Conservation (phyloP, 805 yeast species). For the Grigorovia transvaalensis region DNA sequence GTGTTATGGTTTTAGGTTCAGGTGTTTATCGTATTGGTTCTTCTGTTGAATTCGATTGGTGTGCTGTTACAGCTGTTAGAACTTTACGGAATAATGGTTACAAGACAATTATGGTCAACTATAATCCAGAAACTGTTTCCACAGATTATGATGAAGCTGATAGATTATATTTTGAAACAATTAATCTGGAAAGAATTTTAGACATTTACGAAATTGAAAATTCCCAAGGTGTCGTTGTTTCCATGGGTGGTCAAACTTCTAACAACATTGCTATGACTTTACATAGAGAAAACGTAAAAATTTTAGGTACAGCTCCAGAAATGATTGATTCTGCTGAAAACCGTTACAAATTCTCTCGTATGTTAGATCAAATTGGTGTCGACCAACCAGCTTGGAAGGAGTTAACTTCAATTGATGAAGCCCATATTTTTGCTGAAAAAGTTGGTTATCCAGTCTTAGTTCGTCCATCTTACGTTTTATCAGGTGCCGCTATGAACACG, state of each 20-base stretch:
- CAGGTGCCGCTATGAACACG: constrained; percentile 99
- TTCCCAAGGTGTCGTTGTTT: constrained; percentile 83
- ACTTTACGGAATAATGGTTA: constrained; percentile 76
- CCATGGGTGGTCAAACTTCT: constrained; percentile 99
- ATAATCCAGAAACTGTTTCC: constrained; percentile 98
- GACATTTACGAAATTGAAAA: constrained; percentile 91
- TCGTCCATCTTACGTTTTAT: constrained; percentile 92
- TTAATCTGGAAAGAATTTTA: constrained; percentile 84
- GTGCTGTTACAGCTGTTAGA: constrained; percentile 95
- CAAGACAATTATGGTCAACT: constrained; percentile 94
- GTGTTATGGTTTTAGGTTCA: constrained; percentile 91
- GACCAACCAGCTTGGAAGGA: constrained; percentile 99
- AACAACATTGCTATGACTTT: constrained; percentile 90
- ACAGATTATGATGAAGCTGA: constrained; percentile 98
- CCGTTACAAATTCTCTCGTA: constrained; percentile 93
- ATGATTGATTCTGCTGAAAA: constrained; percentile 98
- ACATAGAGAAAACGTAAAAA: constrained; percentile 89
- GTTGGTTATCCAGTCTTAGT: constrained; percentile 92
- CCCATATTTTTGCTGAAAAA: constrained; percentile 81
- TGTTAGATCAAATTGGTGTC: constrained; percentile 91
- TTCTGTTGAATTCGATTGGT: constrained; percentile 98
- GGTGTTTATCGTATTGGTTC: constrained; percentile 99
- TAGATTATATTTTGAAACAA: constrained; percentile 89
- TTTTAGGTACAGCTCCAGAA: constrained; percentile 94
- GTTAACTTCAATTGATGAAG: constrained; percentile 83